Evolutionary conservation across 2,329 filamentous ascomycete species (phyloP), one percentile per base, ranked within the genome.

Genomic region (Colletotrichum lupini): DNA sequence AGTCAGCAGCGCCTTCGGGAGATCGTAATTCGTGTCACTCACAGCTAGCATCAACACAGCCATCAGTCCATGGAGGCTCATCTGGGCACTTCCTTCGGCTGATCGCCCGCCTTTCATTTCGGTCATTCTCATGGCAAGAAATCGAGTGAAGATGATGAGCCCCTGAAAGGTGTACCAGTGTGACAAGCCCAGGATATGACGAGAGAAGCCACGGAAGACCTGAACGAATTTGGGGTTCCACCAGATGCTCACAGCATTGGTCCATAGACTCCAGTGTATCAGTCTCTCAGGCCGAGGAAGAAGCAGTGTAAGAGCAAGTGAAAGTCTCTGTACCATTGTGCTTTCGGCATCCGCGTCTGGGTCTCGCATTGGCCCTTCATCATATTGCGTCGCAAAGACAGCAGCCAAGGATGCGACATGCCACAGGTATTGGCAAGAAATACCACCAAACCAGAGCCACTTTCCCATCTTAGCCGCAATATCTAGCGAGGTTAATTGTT

Each of bases 171-270:
- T 86, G 78, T 94, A 94, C 87, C 93, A 93, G 64, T 90, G 87
- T 4, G 85, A 83, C 14, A 94, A 87, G 0, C 92, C 92, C 3
- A 87, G 79, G 37, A 94, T 85, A 69, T 89, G 91, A 74, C 83
- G 87, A 32, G 86, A 89, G 79, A 88, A 92, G 67, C 90, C 91
- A n/a, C 88, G 85, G 42, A 86, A 84, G 4, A 87, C 88, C 76
- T 92, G 86, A 42, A 89, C 86, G 75, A 93, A 89, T 72, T 88
- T 88, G 0, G 92, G 91, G 74, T 94, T 94, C 92, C 92, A 94
- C 87, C 90, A 92, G 14, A 88, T 81, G 3, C 90, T 87, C 22
- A 87, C 76, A 3, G 90, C 75, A 46, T 87, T 88, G 14, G 87
- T 81, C 65, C 82, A 76, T 24, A 92, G 81, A 24, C 88, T 85